Evolutionary conservation across 345 rosid genomes (phyloP).

Genomic region (Hevea brasiliensis): DNA sequence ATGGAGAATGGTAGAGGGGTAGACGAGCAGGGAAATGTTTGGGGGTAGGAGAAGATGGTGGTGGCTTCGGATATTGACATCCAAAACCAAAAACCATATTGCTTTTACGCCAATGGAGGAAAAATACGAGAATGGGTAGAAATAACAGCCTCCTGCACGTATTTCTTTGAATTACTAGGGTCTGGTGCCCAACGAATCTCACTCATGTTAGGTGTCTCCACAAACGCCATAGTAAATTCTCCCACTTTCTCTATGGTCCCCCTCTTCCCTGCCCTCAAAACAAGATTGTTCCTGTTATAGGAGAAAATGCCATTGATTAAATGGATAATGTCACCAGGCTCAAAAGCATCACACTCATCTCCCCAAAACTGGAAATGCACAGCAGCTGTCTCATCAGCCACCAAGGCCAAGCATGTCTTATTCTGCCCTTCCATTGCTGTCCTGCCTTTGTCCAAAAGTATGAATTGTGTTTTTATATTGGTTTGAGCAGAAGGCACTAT

Average conservation of each 20-base stretch:
- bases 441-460: conserved; percentile 53
- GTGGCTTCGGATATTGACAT: no score
- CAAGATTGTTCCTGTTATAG: conserved; percentile 46
- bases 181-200: conserved; percentile 67
- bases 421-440: conserved; percentile 30
- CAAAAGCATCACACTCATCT: conserved; percentile 63
- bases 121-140: conserved; percentile 62
- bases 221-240: conserved; percentile 60
- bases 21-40: no score
- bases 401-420: conserved; percentile 58
- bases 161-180: conserved; percentile 43
- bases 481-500: conserved; percentile 65
- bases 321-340: conserved; percentile 55
- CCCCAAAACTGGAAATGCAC: conserved; percentile 79
- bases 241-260: conserved; percentile 63
- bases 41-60: no score
- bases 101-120: conserved; percentile 37
- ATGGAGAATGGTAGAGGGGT: no score
- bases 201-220: conserved; percentile 76
- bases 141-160: conserved; percentile 47
- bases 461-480: conserved; percentile 65
- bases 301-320: conserved; percentile 67
- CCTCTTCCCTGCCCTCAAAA: conserved; percentile 62
- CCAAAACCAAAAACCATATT: no score
- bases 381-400: conserved; percentile 70